phyloP scores from a whole-genome alignment of 352 stramenopile genomes.

The Pythium aristosporum region DNA sequence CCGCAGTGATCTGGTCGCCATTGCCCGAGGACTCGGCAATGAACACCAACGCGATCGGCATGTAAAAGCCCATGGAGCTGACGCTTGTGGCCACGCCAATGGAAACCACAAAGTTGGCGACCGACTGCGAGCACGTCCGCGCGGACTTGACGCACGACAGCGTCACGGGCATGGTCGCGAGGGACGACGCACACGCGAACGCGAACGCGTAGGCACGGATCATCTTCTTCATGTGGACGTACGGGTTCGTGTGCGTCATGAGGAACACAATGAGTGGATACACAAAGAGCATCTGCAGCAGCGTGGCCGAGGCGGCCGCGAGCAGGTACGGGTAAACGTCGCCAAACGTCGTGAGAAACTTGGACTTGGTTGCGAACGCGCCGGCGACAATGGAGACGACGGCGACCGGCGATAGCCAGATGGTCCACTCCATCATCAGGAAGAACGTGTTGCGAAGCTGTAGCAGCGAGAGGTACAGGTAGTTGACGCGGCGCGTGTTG shows the following conservation, averaged over 20 bases:
- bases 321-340: constrained; percentile 57
- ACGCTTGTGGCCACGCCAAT: constrained; percentile 66
- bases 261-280: constrained; percentile 64
- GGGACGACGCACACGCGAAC: constrained; percentile 62
- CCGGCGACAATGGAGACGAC: constrained; percentile 67
- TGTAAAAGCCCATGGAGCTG: constrained; percentile 55
- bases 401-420: constrained; percentile 56
- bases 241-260: constrained; percentile 63
- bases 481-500: constrained; percentile 52
- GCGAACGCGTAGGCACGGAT: constrained; percentile 63
- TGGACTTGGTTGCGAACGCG: constrained; percentile 50
- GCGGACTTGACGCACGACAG: constrained; percentile 65
- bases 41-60: constrained; percentile 58
- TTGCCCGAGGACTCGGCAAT: constrained; percentile 59
- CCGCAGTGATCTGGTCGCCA: constrained; percentile 44
- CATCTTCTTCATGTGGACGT: constrained; percentile 66
- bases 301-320: constrained; percentile 36
- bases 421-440: constrained; percentile 64
- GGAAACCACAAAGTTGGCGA: constrained; percentile 78
- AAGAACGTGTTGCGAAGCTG: constrained; percentile 77
- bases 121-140: constrained; percentile 58
- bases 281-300: constrained; percentile 49
- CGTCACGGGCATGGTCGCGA: constrained; percentile 64
- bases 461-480: constrained; percentile 62
- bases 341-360: constrained; percentile 34